These are phyloP conservation scores for Chlamydomonas eustigma DNA, from an alignment of 139 green algal genomes.

Conservation along the genomic window DNA sequence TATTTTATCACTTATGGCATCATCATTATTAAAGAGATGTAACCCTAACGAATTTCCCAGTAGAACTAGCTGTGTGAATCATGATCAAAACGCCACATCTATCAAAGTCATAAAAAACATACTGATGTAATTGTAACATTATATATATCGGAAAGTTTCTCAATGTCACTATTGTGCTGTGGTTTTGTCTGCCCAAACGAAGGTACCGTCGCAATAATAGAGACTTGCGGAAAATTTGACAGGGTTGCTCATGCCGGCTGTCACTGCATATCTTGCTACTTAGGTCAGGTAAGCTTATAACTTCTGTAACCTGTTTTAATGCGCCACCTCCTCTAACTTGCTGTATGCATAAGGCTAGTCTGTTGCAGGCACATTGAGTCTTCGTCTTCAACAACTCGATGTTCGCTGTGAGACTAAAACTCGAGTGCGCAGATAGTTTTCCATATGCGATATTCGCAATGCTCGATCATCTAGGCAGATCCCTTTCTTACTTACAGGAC, in stretches of 20 bases:
- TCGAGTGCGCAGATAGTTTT: conserved; percentile 3
- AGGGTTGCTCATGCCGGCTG: neutral
- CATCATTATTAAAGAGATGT: no score
- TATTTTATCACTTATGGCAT: no score
- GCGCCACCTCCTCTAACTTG: neutral
- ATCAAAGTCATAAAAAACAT: no score
- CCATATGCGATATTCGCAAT: neutral
- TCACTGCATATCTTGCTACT: neutral
- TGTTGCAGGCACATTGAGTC: conserved; percentile 37
- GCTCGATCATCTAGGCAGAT: neutral
- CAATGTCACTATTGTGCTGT: no score
- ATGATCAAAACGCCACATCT: no score
- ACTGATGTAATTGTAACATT: no score
- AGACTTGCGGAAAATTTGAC: conserved; percentile 15
- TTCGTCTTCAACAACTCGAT: conserved; percentile 71
- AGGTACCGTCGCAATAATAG: conserved; percentile 28
- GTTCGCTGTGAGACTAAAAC: conserved; percentile 39
- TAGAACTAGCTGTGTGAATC: no score
- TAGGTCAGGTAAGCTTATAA: neutral
- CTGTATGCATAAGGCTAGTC: neutral
- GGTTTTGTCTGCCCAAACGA: conserved; percentile 31
- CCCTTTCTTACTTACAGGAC: conserved; percentile 23
- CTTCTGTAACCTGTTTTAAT: neutral
- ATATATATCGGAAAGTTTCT: no score
- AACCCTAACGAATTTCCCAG: no score